Percentiles rank a stretch among this genome's conserved stretches.
Evolutionary conservation across 306 rosid species (phyloP).

Genomic region (Begonia fuchsioides): DNA sequence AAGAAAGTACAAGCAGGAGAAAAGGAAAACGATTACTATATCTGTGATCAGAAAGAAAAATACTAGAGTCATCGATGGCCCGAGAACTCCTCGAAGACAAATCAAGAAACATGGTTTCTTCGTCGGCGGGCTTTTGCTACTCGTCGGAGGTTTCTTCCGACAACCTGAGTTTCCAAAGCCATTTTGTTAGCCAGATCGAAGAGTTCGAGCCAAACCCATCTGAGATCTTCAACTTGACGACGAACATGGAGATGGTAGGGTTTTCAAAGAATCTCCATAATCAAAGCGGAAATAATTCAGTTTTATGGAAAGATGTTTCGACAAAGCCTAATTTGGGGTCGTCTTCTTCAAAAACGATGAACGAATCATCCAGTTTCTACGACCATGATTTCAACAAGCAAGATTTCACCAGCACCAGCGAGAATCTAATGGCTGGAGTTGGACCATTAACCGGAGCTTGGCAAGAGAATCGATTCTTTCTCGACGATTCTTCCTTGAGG

Average conservation of each 20-base stretch:
- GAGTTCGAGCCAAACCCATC: conserved; percentile 38
- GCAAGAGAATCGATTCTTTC: conserved; percentile 17
- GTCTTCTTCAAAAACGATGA: conserved; percentile 28
- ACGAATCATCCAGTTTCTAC: not conserved
- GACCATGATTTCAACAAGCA: not conserved
- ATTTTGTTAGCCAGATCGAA: conserved; percentile 49
- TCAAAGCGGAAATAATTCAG: not conserved
- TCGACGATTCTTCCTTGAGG: conserved; percentile 56
- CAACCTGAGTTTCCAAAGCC: conserved; percentile 17
- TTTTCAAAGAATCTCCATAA: conserved; percentile 35
- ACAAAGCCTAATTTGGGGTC: conserved; percentile 1
- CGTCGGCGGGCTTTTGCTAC: conserved; percentile 30
- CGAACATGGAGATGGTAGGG: conserved; percentile 63
- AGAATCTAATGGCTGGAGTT: not conserved
- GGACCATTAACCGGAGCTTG: not conserved
- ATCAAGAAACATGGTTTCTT: conserved; percentile 26
- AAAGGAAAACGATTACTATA: not conserved
- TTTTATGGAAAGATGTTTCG: not conserved
- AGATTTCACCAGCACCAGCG: not conserved
- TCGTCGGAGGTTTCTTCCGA: conserved; percentile 25
- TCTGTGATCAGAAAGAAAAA: not conserved
- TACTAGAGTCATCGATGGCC: conserved; percentile 22
- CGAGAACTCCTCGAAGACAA: conserved; percentile 40
- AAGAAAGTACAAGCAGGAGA: too few species aligned
- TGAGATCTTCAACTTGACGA: conserved; percentile 60